Conservation (phyloP, 2,329 filamentous ascomycete genomes). For the Bipolaris gigantea region DNA sequence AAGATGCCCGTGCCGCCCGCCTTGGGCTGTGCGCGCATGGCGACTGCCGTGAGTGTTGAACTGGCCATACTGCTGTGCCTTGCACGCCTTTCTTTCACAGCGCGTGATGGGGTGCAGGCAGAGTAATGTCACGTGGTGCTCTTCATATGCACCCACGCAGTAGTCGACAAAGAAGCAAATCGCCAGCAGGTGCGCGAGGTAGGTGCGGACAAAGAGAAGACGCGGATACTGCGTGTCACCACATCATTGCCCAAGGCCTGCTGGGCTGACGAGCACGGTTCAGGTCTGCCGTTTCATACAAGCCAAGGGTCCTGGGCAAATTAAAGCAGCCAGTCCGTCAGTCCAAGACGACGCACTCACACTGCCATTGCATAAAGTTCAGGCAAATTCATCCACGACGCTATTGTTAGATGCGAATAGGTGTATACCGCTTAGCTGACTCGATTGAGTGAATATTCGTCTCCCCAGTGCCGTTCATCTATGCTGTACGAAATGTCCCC, state of each 20-base stretch:
- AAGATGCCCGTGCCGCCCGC: conserved; percentile 5
- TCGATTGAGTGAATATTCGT: background rate
- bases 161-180: background rate
- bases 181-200: background rate
- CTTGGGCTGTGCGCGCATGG: conserved; percentile 1
- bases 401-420: background rate
- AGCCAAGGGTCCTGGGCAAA: background rate
- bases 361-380: background rate
- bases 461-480: background rate
- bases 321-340: conserved; percentile 6
- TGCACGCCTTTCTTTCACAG: conserved; percentile 1
- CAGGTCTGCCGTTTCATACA: conserved; percentile 12
- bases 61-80: conserved; percentile 1
- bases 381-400: background rate
- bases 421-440: background rate
- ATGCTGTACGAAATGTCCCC: background rate
- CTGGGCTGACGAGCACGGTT: background rate
- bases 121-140: background rate
- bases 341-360: background rate
- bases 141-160: too few relatives aligned
- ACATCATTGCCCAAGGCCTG: background rate
- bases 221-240: background rate
- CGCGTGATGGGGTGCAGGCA: background rate
- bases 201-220: conserved; percentile 1
- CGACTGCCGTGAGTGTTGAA: background rate